Evolutionary conservation across 768 basidiomycete genomes (phyloP).

Genomic region (Kwoniella heveanensis): DNA sequence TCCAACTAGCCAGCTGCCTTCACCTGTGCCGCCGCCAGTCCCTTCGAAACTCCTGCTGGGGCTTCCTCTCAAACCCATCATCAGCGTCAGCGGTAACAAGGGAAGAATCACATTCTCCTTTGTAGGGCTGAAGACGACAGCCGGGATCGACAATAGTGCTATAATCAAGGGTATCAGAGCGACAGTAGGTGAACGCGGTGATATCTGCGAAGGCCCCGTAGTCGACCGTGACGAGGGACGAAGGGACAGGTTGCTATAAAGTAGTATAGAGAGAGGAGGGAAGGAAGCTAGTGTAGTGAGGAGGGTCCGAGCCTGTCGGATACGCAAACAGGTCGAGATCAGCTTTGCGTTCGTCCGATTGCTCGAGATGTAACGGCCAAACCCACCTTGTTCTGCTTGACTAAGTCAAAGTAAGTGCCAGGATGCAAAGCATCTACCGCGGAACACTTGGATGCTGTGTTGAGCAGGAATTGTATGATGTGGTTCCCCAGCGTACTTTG

Average conservation of each 20-base stretch:
- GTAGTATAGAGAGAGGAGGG: constrained; percentile 10
- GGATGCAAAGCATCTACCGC: no score
- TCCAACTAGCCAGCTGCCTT: constrained; percentile 70
- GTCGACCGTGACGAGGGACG: neutral
- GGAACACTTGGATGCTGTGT: no score
- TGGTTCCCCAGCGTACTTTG: no score
- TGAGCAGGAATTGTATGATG: no score
- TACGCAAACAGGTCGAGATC: neutral
- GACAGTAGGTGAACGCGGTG: constrained; percentile 62
- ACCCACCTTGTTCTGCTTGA: no score
- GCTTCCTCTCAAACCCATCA: constrained; percentile 59
- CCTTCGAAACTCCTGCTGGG: constrained; percentile 10
- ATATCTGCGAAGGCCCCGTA: neutral
- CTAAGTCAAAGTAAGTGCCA: no score
- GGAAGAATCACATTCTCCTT: constrained; percentile 89
- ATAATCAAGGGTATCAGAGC: constrained; percentile 78
- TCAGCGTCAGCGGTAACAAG: constrained; percentile 76
- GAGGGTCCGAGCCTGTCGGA: neutral
- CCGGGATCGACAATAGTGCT: constrained; percentile 75
- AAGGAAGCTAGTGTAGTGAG: constrained; percentile 5
- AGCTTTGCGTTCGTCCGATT: neutral
- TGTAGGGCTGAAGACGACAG: constrained; percentile 96
- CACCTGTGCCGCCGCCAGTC: constrained; percentile 43
- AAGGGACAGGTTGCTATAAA: constrained; percentile 15
- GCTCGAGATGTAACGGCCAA: no score